phyloP scores from a whole-genome alignment of 176 grass and related monocot species.

The Hyparrhenia diplandra region DNA sequence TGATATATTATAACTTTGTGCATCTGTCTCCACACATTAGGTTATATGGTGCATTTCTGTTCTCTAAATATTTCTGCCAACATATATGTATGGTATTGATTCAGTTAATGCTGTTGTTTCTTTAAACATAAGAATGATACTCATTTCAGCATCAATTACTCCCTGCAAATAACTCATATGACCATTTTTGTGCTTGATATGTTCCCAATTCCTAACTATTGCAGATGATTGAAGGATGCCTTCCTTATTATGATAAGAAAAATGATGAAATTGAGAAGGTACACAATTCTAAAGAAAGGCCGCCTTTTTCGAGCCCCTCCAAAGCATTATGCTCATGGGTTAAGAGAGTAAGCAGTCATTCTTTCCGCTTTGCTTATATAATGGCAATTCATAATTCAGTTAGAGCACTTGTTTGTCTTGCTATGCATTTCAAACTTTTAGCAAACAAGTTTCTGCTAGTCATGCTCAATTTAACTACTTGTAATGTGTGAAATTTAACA shows the following conservation, averaged over 20 bases:
- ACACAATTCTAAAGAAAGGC: constrained; percentile 89
- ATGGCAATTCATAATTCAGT: background rate
- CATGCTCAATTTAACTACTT: constrained; percentile 5
- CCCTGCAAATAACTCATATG: background rate
- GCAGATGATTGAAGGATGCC: constrained; percentile 96
- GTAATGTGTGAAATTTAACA: background rate
- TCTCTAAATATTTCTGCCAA: background rate
- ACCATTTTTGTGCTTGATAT: background rate
- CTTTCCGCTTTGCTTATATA: background rate
- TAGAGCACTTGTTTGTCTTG: constrained; percentile 5
- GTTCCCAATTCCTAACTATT: constrained; percentile 31
- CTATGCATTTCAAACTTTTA: background rate
- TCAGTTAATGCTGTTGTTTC: background rate
- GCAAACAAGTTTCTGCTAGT: background rate
- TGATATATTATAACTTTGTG: constrained; percentile 10
- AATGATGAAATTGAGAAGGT: constrained; percentile 71
- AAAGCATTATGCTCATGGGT: constrained; percentile 64
- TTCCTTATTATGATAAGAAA: constrained; percentile 67
- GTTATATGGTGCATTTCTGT: constrained; percentile 3
- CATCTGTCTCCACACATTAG: background rate
- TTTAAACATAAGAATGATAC: background rate
- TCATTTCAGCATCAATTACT: background rate
- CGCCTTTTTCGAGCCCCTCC: constrained; percentile 63
- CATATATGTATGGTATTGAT: background rate
- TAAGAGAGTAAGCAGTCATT: constrained; percentile 62